These are phyloP conservation scores for Aspergillus cejpii DNA, from an alignment of 2,329 filamentous ascomycete species.

Conservation along the genomic window DNA sequence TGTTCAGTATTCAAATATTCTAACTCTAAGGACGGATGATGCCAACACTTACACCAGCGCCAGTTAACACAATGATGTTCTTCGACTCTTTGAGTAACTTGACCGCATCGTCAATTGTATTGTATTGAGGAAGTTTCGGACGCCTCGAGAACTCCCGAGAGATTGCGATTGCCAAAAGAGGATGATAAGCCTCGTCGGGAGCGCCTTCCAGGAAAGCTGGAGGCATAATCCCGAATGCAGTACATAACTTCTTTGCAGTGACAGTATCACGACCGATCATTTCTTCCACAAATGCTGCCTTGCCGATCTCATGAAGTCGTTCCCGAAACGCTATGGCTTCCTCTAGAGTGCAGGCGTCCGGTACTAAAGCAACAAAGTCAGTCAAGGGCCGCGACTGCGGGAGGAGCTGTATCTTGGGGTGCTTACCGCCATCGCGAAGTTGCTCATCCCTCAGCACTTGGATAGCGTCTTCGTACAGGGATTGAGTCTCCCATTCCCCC, in stretches of 20 bases:
- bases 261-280: conserved; percentile 64
- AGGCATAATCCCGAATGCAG: conserved; percentile 72
- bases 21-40: background rate
- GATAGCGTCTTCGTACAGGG: conserved; percentile 57
- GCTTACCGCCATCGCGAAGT: conserved; percentile 45
- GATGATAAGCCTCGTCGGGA: conserved; percentile 68
- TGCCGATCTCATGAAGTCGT: conserved; percentile 68
- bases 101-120: conserved; percentile 82
- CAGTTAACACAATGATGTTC: conserved; percentile 90
- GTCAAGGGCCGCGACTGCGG: background rate
- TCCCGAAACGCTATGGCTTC: conserved; percentile 64
- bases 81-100: conserved; percentile 62
- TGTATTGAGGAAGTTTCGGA: conserved; percentile 70
- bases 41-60: conserved; percentile 58
- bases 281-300: conserved; percentile 65
- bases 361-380: conserved; percentile 23
- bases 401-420: conserved; percentile 11
- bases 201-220: conserved; percentile 66
- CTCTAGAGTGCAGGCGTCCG: conserved; percentile 57
- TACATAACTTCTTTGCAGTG: conserved; percentile 74
- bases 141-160: conserved; percentile 74
- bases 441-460: conserved; percentile 52
- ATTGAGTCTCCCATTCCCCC: conserved; percentile 56
- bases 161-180: conserved; percentile 68
- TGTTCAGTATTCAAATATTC: conserved; percentile 3